Base-by-base conservation (phyloP, 345 rosid species). In the Cochlearia excelsa region DNA sequence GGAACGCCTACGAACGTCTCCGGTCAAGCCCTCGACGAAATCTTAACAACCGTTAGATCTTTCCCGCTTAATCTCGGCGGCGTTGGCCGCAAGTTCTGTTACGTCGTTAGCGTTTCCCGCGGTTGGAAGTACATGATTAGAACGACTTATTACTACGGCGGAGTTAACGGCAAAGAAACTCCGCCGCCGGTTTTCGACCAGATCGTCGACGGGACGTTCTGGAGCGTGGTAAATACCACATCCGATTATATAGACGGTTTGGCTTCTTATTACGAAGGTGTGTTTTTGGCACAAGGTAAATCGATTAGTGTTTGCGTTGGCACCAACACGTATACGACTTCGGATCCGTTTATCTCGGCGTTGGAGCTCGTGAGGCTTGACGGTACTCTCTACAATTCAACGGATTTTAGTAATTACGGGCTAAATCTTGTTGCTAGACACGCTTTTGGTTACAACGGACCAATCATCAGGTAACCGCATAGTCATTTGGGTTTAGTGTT, bases 331-430 rank as follows among this genome's bases (percentile, higher is more conserved):
- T 60, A 81, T 46, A 93, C 99, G 3, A 78, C 74, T 26, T 89
- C 95, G 3, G 89, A 89, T 77, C 94, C 94, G 26, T 93, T 93
- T 74, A 81, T 93, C 69, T 87, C 95, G n/a, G 87, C 88, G 2
- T 40, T 93, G 71, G 99, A 89, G 75, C 67, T 89, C 40, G 78
- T 93, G 38, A 63, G 75, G 49, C 63, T 89, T 40, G 81, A 63
- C 23, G 78, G 39, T 69, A 82, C 90, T 9, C 39, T 85, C 35
- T 93, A 93, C 48, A 93, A 83, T 65, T 77, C 88, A 5, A 93
- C 97, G 1, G 73, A 85, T 65, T 89, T 93, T 28, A 16, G 4
- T 31, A 57, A 27, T 16, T 37, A 26, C 56, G 97, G 81, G 1
- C 71, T 93, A 27, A 45, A 76, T 45, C 77, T 93, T 76, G 76